Conservation (phyloP, 495 filamentous ascomycete species). For the Penicillium cosmopolitanum region DNA sequence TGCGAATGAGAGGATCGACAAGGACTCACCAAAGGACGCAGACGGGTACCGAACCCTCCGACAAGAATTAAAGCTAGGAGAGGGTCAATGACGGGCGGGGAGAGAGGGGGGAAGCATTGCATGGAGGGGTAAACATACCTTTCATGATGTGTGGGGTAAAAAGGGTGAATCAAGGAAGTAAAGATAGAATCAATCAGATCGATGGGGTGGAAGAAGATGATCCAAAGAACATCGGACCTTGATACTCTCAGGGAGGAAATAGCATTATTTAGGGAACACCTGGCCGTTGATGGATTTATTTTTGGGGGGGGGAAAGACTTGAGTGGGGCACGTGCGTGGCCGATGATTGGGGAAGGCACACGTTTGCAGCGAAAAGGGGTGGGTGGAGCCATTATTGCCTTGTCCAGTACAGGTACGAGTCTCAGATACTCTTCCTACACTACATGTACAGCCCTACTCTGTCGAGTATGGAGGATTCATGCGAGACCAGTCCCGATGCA, state of each 20-base stretch:
- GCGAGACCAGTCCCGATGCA: no score
- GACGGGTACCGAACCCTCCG: constrained; percentile 97
- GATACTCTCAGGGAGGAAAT: constrained; percentile 18
- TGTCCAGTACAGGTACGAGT: neutral
- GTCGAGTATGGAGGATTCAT: no score
- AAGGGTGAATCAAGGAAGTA: constrained; percentile 8
- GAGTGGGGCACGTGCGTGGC: constrained; percentile 34
- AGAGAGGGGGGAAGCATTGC: constrained; percentile 10
- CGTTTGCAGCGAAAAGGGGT: constrained; percentile 39
- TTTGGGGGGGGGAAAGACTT: constrained; percentile 23
- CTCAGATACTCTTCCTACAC: neutral
- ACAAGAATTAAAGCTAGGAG: constrained; percentile 94
- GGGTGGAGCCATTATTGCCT: constrained; percentile 12
- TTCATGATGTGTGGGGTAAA: constrained; percentile 48
- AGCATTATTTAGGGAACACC: constrained; percentile 36
- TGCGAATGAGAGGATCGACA: constrained; percentile 18
- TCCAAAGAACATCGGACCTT: neutral
- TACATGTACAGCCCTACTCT: no score
- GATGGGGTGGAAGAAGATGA: constrained; percentile 7
- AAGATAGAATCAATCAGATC: constrained; percentile 14
- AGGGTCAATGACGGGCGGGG: constrained; percentile 17
- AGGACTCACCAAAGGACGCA: constrained; percentile 88
- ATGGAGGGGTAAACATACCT: constrained; percentile 41
- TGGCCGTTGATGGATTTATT: constrained; percentile 42
- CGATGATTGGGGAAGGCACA: constrained; percentile 32